Base-by-base conservation (phyloP, 371 early-diverging fungal genomes). In the Circinella umbellata region DNA sequence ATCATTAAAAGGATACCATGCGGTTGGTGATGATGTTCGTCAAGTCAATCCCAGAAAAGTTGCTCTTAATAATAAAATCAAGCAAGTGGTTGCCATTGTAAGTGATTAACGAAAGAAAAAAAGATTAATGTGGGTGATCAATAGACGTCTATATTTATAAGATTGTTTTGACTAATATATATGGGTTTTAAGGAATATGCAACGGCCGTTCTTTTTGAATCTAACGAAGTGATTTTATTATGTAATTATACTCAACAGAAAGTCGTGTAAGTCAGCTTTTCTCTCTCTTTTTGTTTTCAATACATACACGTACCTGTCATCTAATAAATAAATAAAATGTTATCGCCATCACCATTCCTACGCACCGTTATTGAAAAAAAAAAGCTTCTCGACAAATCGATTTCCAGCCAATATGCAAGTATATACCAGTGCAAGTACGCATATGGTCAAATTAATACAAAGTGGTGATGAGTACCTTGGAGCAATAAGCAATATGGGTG, bases 41-140 rank as follows among this genome's bases (percentile, higher is more conserved):
- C 89, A 89, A 61, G 47, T 68, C 3, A 69, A 69, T 0, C 89
- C 89, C 1, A 73, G 87, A 55, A 88, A 86, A 70, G 86, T 89
- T 0, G 78, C 82, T 5, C 79, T 85, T 80, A 38, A 83, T 64
- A 39, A 63, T 38, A 20, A 74, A 69, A 85, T 89, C 15, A n/a
- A 74, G 8, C 83, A 88, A 63, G 89, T 87, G 3, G 79, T 75
- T 9, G 89, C 85, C 3, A 86, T 84, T 35, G 80, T 78, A 78
- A 39, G 76, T 67, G 37, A 18, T 67, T 42, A 6, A 42, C 1
- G 11, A 9, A 42, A 42, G 3, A 9, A 42, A 9, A 42, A 9
- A 42, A 42, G 6, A 42, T 42, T 42, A 11, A 42, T 9, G 6
- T 9, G 42, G 42, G 11, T 27, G 27, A 42, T 42, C 1, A 42